Evolutionary conservation across 225 moss, liverwort and hornwort genomes (phyloP).

Genomic region (Antitrichia curtipendula): DNA sequence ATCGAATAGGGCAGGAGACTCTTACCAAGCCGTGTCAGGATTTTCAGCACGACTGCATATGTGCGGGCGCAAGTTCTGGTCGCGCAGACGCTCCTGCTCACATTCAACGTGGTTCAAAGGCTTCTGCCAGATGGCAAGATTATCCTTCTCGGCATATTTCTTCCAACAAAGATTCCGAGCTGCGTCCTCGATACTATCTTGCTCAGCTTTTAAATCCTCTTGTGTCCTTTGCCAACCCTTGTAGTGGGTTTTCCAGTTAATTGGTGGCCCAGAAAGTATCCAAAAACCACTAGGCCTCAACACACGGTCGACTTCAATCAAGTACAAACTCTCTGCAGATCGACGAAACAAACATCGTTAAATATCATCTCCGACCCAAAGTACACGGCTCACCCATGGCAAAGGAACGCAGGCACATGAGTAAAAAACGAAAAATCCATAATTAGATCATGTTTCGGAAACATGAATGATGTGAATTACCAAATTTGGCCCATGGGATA

Average conservation of each 20-base stretch:
- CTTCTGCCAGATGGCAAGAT: slow-evolving; percentile 91
- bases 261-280: slow-evolving; percentile 88
- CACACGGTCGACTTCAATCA: slow-evolving; percentile 88
- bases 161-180: slow-evolving; percentile 78
- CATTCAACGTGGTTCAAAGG: slow-evolving; percentile 72
- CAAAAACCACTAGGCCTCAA: slow-evolving; percentile 90
- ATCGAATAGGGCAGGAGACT: not conserved
- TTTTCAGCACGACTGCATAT: slow-evolving; percentile 75
- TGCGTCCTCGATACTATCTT: slow-evolving; percentile 67
- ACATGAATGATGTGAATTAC: not conserved
- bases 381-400: not conserved
- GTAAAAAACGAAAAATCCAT: not conserved
- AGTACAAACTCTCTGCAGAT: slow-evolving; percentile 66
- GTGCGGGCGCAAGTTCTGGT: slow-evolving; percentile 45
- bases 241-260: slow-evolving; percentile 79
- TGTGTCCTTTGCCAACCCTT: slow-evolving; percentile 74
- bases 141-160: slow-evolving; percentile 73
- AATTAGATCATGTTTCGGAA: not conserved
- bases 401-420: not conserved
- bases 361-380: not conserved
- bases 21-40: slow-evolving; percentile 80
- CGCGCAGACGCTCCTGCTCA: slow-evolving; percentile 30
- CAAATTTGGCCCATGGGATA: slow-evolving; percentile 40
- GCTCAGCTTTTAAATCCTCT: slow-evolving; percentile 67
- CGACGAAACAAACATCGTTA: not conserved